phyloP scores from a whole-genome alignment of 768 basidiomycete species.

The Exsudoporus frostii region DNA sequence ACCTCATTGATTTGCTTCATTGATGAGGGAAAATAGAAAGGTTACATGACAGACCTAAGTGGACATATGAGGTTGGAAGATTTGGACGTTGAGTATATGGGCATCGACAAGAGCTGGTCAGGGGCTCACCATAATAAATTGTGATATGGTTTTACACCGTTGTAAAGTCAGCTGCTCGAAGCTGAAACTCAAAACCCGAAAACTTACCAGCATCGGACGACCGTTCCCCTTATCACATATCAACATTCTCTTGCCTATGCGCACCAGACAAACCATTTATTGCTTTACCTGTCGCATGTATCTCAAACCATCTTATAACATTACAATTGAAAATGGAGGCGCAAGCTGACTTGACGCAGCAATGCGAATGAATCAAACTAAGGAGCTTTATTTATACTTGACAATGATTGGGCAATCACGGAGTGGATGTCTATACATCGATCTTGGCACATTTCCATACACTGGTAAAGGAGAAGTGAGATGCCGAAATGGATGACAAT shows the following conservation, averaged over 20 bases:
- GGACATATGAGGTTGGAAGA: not conserved
- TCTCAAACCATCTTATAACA: not conserved
- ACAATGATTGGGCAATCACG: conserved; percentile 68
- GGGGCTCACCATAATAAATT: not conserved
- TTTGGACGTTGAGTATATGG: not conserved
- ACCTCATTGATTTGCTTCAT: not conserved
- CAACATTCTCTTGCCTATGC: not conserved
- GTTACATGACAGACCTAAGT: not conserved
- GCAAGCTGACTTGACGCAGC: not conserved
- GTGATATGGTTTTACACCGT: not conserved
- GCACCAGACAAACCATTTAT: not conserved
- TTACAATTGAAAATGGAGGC: not conserved
- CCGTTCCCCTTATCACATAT: not conserved
- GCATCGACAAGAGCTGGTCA: not conserved
- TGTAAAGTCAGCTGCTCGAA: not conserved
- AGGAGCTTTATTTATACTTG: conserved; percentile 21
- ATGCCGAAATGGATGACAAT: not conserved
- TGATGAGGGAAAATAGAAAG: not conserved
- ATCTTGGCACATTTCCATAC: conserved; percentile 66
- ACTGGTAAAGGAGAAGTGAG: conserved; percentile 39
- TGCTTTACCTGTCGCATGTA: not conserved
- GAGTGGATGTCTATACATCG: conserved; percentile 74
- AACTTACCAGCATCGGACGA: not conserved
- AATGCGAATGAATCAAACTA: conserved; percentile 3
- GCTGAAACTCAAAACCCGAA: not conserved